Evolutionary conservation across 1,139 yeast species (phyloP), one percentile per base, ranked within the genome.

Genomic region (Kurtzmaniella quercitrusa): DNA sequence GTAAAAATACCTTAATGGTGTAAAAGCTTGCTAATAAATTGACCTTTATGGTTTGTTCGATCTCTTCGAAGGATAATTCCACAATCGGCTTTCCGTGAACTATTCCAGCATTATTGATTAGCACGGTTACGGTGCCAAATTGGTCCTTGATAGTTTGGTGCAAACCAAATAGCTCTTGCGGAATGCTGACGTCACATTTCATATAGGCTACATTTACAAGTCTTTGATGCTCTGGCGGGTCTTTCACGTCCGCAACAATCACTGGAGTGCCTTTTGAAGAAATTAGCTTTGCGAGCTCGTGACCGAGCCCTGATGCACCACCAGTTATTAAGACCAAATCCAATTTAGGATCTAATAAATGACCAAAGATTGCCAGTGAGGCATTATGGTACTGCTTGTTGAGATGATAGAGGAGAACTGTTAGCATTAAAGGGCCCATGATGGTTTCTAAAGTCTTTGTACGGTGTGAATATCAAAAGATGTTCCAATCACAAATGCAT

Each of bases 81-180:
- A 78, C 52, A 3, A 89, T 56, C 0, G 80, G 56, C 45, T 78
- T 76, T 0, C 88, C 89, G 8, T 71, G 68, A 21, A 80, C 71
- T 36, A 88, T 74, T 0, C 87, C 98, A 1, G 97, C 97, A 58
- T 91, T 89, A 60, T 88, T 88, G 40, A 91, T 73, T 12, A 91
- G 64, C 2, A 88, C 71, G 0, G 88, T 76, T 1, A 84, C 82
- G 0, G 57, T 52, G 0, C 95, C 95, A 38, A 81, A 59, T 9
- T 71, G 68, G n/a, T 44, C 57, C 33, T 57, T 55, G 22, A 86
- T 75, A n/a, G 42, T 49, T 4, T 57, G 52, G 22, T 70, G 71
- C 35, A 66, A 48, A 5, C 58, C 56, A 21, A 56, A 47, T 2
- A 87, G 71, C 28, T 71, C 68, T 2, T 58, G 54, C 21, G 70